Percentiles rank a stretch among this genome's conserved stretches.
Conservation (phyloP, 192 early-diverging fungal species). For the Backusella tarrabulga region DNA sequence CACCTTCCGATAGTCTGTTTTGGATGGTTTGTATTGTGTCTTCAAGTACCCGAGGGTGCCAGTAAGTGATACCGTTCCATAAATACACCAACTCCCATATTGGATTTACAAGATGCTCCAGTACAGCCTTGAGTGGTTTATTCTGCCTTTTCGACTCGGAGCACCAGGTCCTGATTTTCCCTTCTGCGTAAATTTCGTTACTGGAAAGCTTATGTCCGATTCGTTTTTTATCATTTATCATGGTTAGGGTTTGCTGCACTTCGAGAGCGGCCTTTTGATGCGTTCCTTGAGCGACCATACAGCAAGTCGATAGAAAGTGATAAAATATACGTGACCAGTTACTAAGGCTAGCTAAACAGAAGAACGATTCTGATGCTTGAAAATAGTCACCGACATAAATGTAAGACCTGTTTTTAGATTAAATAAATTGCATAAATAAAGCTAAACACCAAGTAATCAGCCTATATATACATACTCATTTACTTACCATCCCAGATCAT, state of each 20-base stretch:
- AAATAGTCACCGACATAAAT: slow-evolving; percentile 33
- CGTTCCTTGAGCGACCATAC: slow-evolving; percentile 30
- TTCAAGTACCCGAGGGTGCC: not conserved
- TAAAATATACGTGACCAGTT: slow-evolving; percentile 38
- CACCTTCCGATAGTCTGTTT: not conserved
- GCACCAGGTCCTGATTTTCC: slow-evolving; percentile 16
- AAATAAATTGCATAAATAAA: not conserved
- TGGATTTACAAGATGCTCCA: slow-evolving; percentile 28
- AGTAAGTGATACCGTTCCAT: slow-evolving; percentile 33
- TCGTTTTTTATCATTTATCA: slow-evolving; percentile 8
- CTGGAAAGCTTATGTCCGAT: slow-evolving; percentile 24
- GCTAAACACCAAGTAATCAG: not conserved
- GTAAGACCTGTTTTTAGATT: slow-evolving; percentile 26
- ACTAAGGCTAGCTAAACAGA: slow-evolving; percentile 34
- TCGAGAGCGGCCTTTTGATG: slow-evolving; percentile 34
- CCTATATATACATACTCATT: not conserved
- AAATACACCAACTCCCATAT: slow-evolving; percentile 39
- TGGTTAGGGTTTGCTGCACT: slow-evolving; percentile 22
- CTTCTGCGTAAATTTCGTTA: slow-evolving; percentile 30
- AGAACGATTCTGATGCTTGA: slow-evolving; percentile 41
- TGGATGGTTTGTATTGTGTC: not conserved
- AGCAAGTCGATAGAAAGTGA: slow-evolving; percentile 41
- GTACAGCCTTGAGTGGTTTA: not conserved
- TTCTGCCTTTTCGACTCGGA: not conserved
- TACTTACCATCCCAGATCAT: slow-evolving; percentile 38